Conservation (phyloP, 2,329 filamentous ascomycete genomes). For the Parastagonospora avenae region DNA sequence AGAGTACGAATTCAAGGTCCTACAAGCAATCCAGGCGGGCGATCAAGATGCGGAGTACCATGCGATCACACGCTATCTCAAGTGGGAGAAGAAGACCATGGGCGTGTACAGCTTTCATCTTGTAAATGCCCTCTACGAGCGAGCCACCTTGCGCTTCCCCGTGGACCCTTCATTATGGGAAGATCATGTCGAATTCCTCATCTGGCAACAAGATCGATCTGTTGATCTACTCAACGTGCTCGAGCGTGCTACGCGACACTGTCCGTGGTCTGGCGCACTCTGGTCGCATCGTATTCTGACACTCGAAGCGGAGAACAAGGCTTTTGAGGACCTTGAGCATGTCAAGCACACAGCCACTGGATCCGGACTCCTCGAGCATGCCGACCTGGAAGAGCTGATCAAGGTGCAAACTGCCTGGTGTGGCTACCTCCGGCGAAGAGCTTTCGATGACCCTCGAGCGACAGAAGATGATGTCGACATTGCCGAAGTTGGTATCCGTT, state of each 20-base stretch:
- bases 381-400: constrained; percentile 84
- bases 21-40: constrained; percentile 61
- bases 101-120: constrained; percentile 58
- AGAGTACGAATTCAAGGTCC: constrained; percentile 69
- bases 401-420: constrained; percentile 96
- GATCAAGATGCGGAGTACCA: constrained; percentile 63
- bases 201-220: constrained; percentile 54
- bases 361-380: constrained; percentile 80
- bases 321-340: constrained; percentile 80
- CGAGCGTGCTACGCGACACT: constrained; percentile 83
- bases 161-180: constrained; percentile 79
- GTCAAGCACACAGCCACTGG: constrained; percentile 93
- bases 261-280: constrained; percentile 87
- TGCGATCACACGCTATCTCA: constrained; percentile 71
- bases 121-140: constrained; percentile 71
- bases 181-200: constrained; percentile 78
- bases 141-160: constrained; percentile 75
- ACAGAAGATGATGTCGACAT: constrained; percentile 80
- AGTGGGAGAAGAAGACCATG: constrained; percentile 77
- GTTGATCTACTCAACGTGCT: constrained; percentile 70
- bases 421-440: constrained; percentile 84
- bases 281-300: constrained; percentile 90
- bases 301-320: constrained; percentile 76
- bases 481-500: constrained; percentile 85
- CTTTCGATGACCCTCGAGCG: constrained; percentile 73